Conservation (phyloP, 2,329 filamentous ascomycete genomes). For the Xylaria multiplex region DNA sequence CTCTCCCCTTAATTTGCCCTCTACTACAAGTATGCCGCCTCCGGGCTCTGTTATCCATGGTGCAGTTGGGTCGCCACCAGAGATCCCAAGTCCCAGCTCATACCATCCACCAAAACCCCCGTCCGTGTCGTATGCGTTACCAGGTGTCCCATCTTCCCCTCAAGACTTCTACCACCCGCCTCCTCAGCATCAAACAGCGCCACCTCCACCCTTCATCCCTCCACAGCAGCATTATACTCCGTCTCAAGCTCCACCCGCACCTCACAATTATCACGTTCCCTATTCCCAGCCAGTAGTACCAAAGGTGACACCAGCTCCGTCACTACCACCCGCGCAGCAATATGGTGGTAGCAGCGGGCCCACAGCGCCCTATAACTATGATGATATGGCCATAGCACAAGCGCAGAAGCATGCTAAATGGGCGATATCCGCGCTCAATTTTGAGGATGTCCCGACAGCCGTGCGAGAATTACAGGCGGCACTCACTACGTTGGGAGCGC, state of each 20-base stretch:
- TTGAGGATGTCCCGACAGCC: conserved; percentile 92
- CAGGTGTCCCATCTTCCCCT: conserved; percentile 45
- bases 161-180: conserved; percentile 51
- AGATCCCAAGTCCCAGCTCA: conserved; percentile 43
- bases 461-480: conserved; percentile 84
- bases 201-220: conserved; percentile 40
- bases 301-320: conserved; percentile 34
- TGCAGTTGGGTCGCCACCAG: conserved; percentile 40
- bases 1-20: conserved; percentile 45
- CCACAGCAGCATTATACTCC: conserved; percentile 40
- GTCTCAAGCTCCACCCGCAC: conserved; percentile 43
- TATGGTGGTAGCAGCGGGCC: conserved; percentile 42
- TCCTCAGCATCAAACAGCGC: conserved; percentile 46
- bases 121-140: conserved; percentile 48
- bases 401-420: conserved; percentile 97
- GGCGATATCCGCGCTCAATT: conserved; percentile 96
- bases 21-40: conserved; percentile 46
- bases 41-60: conserved; percentile 41
- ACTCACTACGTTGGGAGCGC: conserved; percentile 74
- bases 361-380: conserved; percentile 60
- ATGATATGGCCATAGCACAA: conserved; percentile 76
- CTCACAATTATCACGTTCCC: conserved; percentile 40
- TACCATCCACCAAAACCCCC: conserved; percentile 43
- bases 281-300: conserved; percentile 42
- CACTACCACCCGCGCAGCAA: conserved; percentile 38